A percentile compares a stretch with the other conserved stretches of the same genome.
phyloP scores from a whole-genome alignment of 768 basidiomycete species.

The Suillus sp. region DNA sequence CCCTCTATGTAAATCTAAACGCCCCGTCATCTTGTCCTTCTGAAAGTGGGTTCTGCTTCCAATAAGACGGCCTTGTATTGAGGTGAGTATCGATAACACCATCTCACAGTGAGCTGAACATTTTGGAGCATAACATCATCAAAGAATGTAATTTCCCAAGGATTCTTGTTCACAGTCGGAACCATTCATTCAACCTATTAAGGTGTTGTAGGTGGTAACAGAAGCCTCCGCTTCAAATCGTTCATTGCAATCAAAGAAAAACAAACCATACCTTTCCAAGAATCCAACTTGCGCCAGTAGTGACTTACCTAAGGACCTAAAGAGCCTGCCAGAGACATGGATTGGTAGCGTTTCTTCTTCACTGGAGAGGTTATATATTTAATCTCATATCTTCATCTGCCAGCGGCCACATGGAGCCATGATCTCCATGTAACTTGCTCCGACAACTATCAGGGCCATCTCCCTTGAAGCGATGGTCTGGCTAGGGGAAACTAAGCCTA shows the following conservation, averaged over 20 bases:
- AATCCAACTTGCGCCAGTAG: neutral
- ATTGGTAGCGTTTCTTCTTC: neutral
- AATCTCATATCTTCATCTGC: neutral
- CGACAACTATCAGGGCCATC: neutral
- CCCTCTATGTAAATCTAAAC: neutral
- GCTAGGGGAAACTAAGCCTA: neutral
- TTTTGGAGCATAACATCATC: neutral
- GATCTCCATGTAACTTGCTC: neutral
- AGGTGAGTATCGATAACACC: neutral
- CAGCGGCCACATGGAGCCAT: neutral
- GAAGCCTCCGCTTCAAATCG: neutral
- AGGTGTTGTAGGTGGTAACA: neutral
- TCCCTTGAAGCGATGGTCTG: neutral
- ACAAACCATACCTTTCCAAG: neutral
- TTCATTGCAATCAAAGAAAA: neutral
- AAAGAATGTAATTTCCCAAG: neutral
- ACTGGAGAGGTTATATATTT: neutral
- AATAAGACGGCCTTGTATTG: neutral
- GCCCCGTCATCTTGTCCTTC: neutral
- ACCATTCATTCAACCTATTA: neutral
- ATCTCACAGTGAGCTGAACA: neutral
- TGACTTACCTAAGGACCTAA: neutral
- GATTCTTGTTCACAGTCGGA: neutral
- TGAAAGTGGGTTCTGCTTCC: neutral
- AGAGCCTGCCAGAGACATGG: neutral